Base-by-base conservation (phyloP, 768 basidiomycete genomes). In the Tremella mesenterica region DNA sequence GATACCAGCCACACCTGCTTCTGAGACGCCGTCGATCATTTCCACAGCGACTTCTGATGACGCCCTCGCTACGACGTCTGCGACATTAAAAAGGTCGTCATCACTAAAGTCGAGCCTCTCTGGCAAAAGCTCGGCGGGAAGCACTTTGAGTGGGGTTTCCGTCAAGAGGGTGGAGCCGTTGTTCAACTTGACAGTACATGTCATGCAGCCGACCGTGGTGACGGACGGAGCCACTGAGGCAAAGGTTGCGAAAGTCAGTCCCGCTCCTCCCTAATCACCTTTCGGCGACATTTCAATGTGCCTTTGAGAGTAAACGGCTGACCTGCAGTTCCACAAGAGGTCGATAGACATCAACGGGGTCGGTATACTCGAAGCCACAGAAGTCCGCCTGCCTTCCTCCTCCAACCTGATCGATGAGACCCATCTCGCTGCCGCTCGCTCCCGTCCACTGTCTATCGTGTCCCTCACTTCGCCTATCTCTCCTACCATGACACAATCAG, bases 181-280 rank as follows among this genome's bases (percentile, higher is more conserved):
- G 54, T 73, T 71, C 52, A 73, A 73, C 30, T 52, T 73, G n/a
- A 57, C 56, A 3, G 67, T 73, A 9, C 71, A 73, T 29, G 71
- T 73, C 28, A 67, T 73, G 65, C 69, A 69, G 14, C 58, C 62
- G 7, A 71, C 71, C 12, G 61, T 59, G 3, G 68, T 73, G 25
- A 71, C 67, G n/a, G 70, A 73, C 44, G 71, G 69, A 3, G 67
- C 67, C 6, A 73, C 71, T 8, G 71, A 73, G 50, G 64, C 55
- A 27, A 73, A 71, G 53, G 68, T 73, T 5, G 71, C 71, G 39
- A 73, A 71, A 58, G 67, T 72, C 45, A 50, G 69, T 61, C 12
- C 14, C 21, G 25, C 14, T 38, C 16, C 14, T 52, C 39, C n/a
- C 4, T 52, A 18, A 10, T n/a, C n/a, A 9, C 27, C 38, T 26